Evolutionary conservation across 169 alveolate genomes (phyloP), one percentile per base, ranked within the genome.

Genomic region (Toxoplasma gondii): DNA sequence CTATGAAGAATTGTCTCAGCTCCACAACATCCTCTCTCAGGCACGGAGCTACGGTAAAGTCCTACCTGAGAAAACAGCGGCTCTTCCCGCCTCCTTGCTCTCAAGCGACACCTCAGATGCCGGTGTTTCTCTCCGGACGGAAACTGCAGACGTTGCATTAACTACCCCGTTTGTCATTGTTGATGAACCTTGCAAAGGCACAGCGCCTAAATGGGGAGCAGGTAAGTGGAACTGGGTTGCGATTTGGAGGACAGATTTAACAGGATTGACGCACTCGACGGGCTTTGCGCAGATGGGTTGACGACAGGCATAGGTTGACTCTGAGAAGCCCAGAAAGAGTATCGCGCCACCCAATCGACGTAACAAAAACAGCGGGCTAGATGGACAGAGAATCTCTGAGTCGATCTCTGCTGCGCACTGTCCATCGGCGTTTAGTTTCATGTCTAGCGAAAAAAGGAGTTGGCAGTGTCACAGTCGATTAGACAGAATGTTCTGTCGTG

Each of bases 181-280:
- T n/a, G 95, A 93, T 38, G 95, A 93, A 41, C 95, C 95, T 39
- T 93, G 95, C 93, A 93, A 93, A 70, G 95, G 95, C 22, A 93
- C 95, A 41, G 91, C 92, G 31, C 95, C 95, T 29, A 41, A 44
- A 36, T 93, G 95, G 54, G 95, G 95, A 38, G 92, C 95, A 49
- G 95, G 95, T 92, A 39, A 0, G 64, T 31, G 9, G 82, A 7
- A 17, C 38, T 4, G 39, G 82, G 16, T 5, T 31, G 7, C 34
- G 39, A 5, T 34, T 69, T 69, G 5, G 2, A 34, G 82, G 39
- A 17, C 27, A 17, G n/a, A 64, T 27, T 64, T 64, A 17, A 64
- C 78, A 64, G 78, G n/a, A 22, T 64, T 17, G 78, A 64, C 17
- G 27, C 78, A 64, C 27, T 17, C 78, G 78, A 64, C 17, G 78